phyloP scores from a whole-genome alignment of 352 stramenopile species.

The Globisporangium uncinulatum region DNA sequence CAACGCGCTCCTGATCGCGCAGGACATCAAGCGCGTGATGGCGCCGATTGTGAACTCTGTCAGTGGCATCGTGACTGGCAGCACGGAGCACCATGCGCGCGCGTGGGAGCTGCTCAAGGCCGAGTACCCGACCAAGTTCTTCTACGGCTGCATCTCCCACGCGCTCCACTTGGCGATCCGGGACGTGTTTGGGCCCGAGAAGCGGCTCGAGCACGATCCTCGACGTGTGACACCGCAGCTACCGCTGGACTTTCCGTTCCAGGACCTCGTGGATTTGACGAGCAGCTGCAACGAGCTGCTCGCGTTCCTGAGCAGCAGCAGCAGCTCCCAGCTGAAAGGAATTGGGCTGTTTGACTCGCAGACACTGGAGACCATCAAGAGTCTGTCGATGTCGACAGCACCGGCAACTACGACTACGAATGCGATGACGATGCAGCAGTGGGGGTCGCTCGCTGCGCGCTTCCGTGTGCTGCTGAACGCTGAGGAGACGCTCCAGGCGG shows the following conservation, averaged over 20 bases:
- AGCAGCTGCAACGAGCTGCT: slow-evolving; percentile 70
- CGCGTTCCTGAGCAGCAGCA: slow-evolving; percentile 46
- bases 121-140: slow-evolving; percentile 84
- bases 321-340: slow-evolving; percentile 66
- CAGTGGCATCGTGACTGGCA: slow-evolving; percentile 70
- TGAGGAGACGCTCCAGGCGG: slow-evolving; percentile 68
- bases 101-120: slow-evolving; percentile 82
- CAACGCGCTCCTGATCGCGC: slow-evolving; percentile 77
- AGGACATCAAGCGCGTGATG: slow-evolving; percentile 83
- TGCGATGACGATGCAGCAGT: slow-evolving; percentile 55
- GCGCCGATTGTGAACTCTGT: slow-evolving; percentile 59
- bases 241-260: slow-evolving; percentile 73
- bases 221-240: slow-evolving; percentile 56
- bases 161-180: slow-evolving; percentile 75
- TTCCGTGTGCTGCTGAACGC: slow-evolving; percentile 64
- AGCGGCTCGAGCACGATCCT: slow-evolving; percentile 64
- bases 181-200: slow-evolving; percentile 76
- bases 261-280: slow-evolving; percentile 73
- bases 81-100: slow-evolving; percentile 64
- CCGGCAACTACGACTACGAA: slow-evolving; percentile 5
- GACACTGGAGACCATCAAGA: slow-evolving; percentile 73
- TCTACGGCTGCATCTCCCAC: slow-evolving; percentile 81
- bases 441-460: slow-evolving; percentile 55
- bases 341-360: slow-evolving; percentile 74
- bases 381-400: slow-evolving; percentile 43